These are phyloP conservation scores for Pseudogymnoascus sp. DNA, from an alignment of 2,329 filamentous ascomycete species.

Conservation along the genomic window DNA sequence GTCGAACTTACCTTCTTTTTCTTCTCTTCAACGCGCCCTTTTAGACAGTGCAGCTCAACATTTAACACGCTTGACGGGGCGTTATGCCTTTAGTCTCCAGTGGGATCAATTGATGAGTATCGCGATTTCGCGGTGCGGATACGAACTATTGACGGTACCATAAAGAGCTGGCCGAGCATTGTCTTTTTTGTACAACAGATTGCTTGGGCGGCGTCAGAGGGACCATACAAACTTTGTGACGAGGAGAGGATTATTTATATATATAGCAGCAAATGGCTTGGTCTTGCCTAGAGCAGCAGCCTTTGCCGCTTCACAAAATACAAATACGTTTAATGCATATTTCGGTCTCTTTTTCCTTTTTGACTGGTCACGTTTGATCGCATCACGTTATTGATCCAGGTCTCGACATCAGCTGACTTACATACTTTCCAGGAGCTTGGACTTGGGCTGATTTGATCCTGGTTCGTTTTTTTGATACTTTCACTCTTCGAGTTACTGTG, in stretches of 20 bases:
- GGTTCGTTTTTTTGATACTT: not conserved
- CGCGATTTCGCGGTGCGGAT: slow-evolving; percentile 53
- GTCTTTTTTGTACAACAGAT: slow-evolving; percentile 35
- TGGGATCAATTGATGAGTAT: slow-evolving; percentile 53
- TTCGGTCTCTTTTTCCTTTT: not conserved
- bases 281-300: not conserved
- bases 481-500: not conserved
- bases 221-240: slow-evolving; percentile 43
- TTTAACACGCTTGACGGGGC: slow-evolving; percentile 49
- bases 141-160: slow-evolving; percentile 42
- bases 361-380: not conserved
- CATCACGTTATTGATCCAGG: not conserved
- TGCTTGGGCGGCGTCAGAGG: slow-evolving; percentile 82
- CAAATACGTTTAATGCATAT: not conserved
- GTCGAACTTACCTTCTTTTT: slow-evolving; percentile 24
- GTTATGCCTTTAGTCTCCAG: slow-evolving; percentile 58
- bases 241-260: not conserved
- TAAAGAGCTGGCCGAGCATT: slow-evolving; percentile 50
- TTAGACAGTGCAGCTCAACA: slow-evolving; percentile 81
- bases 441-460: not conserved
- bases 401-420: not conserved
- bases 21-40: slow-evolving; percentile 58
- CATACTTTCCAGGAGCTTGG: not conserved
- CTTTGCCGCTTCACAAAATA: not conserved
- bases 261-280: not conserved